Base-by-base conservation (phyloP, 257 asterid species). In the Solanum bulbocastanum region DNA sequence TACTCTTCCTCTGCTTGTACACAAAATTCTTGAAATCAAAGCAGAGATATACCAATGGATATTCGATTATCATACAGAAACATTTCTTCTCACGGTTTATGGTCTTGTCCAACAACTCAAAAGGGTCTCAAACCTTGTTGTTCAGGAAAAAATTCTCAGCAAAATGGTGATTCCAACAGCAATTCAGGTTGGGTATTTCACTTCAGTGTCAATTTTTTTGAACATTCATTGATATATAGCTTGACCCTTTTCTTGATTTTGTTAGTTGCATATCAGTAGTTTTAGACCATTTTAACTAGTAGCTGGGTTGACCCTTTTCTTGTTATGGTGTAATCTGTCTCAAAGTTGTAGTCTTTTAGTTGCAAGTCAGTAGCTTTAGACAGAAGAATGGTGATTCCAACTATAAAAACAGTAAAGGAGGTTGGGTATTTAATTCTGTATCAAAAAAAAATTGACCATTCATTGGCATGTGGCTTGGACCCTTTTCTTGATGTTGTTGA, bases 31-130 rank as follows among this genome's bases (percentile, higher is more conserved):
- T 75, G 60, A 69, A 68, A 56, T 83, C 12, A 73, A 46, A 40
- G 78, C 40, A 9, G 32, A 84, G 89, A 74, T 40, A 86, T 10
- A 74, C 89, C 89, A 86, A 93, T 94, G 96, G 94, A 93, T 91
- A 90, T 93, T 87, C 91, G 93, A 25, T 88, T 91, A 73, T 90
- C 92, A 79, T 88, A 89, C 89, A 93, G 90, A 84, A 84, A 87
- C 86, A 69, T 91, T 83, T 85, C 83, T 84, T 90, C 94, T 18
- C 91, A 58, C 10, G 65, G 83, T 25, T 71, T 68, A 25, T 84
- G 91, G 91, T 87, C 25, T 65, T 33, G 86, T 30, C 89, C 93
- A 14, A 89, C 13, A 33, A 89, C 86, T 86, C 90, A 87, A 23
- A 88, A 32, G 73, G 52, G 86, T 81, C 91, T 91, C 83, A 89